Conservation (phyloP, 2,329 filamentous ascomycete species). For the Diaporthe vaccinii region DNA sequence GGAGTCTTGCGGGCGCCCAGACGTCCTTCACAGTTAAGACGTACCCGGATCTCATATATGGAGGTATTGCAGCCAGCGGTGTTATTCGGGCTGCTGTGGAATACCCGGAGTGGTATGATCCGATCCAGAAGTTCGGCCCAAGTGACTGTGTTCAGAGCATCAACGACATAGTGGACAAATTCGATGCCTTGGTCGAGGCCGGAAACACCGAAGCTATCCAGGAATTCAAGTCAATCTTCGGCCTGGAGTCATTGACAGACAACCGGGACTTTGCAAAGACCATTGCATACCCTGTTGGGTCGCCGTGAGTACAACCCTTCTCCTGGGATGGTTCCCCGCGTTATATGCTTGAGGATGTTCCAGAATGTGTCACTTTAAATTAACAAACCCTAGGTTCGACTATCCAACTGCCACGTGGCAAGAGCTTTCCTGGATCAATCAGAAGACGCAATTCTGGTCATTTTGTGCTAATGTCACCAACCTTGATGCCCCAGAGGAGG, state of each 20-base stretch:
- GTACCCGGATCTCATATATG: conserved; percentile 60
- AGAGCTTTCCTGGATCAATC: conserved; percentile 64
- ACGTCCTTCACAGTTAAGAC: conserved; percentile 57
- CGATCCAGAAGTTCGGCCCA: conserved; percentile 63
- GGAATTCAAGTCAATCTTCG: conserved; percentile 62
- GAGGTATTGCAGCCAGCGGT: conserved; percentile 63
- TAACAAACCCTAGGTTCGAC: conserved; percentile 47
- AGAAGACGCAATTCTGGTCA: conserved; percentile 61
- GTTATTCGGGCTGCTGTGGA: conserved; percentile 56
- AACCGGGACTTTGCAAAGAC: conserved; percentile 62
- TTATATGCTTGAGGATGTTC: no score
- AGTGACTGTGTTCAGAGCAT: conserved; percentile 63
- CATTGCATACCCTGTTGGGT: conserved; percentile 62
- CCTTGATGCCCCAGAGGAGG: conserved; percentile 56
- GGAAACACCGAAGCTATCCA: conserved; percentile 58
- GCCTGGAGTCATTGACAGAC: conserved; percentile 58
- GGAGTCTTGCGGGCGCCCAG: conserved; percentile 39
- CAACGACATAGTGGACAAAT: conserved; percentile 62
- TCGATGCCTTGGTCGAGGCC: conserved; percentile 59
- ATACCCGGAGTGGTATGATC: conserved; percentile 64
- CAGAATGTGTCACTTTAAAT: no score
- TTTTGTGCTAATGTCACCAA: conserved; percentile 67
- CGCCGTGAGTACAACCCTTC: conserved; percentile 44
- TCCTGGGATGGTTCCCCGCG: no score
- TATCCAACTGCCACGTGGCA: conserved; percentile 67